These are phyloP conservation scores for Penicillium decumbens DNA, from an alignment of 2,329 filamentous ascomycete species.

Conservation along the genomic window DNA sequence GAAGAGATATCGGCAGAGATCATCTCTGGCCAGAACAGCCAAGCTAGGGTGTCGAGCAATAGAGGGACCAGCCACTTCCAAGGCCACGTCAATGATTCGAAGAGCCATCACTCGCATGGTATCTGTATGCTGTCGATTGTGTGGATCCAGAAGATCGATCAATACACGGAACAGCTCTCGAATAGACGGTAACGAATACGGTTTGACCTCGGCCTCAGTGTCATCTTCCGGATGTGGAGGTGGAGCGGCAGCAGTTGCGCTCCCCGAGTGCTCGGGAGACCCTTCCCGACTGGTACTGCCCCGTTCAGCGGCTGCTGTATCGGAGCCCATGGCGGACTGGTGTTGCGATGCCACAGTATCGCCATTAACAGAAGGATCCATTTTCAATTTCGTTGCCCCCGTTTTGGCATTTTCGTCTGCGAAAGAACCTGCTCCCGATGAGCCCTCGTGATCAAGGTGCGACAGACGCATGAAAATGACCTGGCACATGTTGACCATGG, in stretches of 20 bases:
- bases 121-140: slow-evolving; percentile 88
- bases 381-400: slow-evolving; percentile 70
- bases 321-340: slow-evolving; percentile 38
- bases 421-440: slow-evolving; percentile 60
- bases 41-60: slow-evolving; percentile 89
- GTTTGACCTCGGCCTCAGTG: slow-evolving; percentile 59
- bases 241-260: slow-evolving; percentile 30
- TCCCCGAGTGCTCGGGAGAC: slow-evolving; percentile 30
- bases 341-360: slow-evolving; percentile 55
- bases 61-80: slow-evolving; percentile 92
- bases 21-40: slow-evolving; percentile 83
- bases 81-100: slow-evolving; percentile 91
- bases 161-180: slow-evolving; percentile 89
- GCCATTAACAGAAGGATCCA: slow-evolving; percentile 71
- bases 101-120: slow-evolving; percentile 96
- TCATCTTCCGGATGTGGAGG: slow-evolving; percentile 42
- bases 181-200: slow-evolving; percentile 92
- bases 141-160: slow-evolving; percentile 87
- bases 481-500: slow-evolving; percentile 99
- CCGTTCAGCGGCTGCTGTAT: slow-evolving; percentile 33
- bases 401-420: slow-evolving; percentile 51
- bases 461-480: slow-evolving; percentile 94
- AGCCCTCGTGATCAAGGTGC: slow-evolving; percentile 72
- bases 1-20: slow-evolving; percentile 88
- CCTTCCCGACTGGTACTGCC: slow-evolving; percentile 33